A percentile compares a stretch with the other conserved stretches of the same genome.
These are phyloP conservation scores for Silene conica DNA, from an alignment of 148 eudicot species.

Conservation along the genomic window DNA sequence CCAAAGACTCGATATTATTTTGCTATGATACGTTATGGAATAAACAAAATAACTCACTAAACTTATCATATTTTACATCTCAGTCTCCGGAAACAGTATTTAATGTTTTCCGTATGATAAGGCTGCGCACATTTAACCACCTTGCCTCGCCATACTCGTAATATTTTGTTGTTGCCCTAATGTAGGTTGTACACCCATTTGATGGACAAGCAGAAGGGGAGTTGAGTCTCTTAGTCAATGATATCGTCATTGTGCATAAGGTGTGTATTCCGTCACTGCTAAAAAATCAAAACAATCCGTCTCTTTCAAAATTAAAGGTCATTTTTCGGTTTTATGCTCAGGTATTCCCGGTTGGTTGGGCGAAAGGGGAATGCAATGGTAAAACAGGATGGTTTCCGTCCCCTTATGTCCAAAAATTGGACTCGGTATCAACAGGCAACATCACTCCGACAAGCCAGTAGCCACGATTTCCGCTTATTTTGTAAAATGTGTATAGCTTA, in stretches of 20 bases:
- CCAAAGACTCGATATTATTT: too few species aligned
- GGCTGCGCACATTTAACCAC: too few species aligned
- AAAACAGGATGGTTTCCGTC: slow-evolving; percentile 81
- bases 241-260: slow-evolving; percentile 61
- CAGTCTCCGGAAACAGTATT: too few species aligned
- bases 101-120: too few species aligned
- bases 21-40: too few species aligned
- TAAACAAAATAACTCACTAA: too few species aligned
- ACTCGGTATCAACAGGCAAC: slow-evolving; percentile 24
- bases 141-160: too few species aligned
- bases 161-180: background rate
- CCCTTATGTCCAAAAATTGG: slow-evolving; percentile 53
- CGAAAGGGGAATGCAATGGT: slow-evolving; percentile 75
- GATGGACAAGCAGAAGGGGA: slow-evolving; percentile 79
- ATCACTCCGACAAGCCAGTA: slow-evolving; percentile 9
- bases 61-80: too few species aligned
- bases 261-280: slow-evolving; percentile 25
- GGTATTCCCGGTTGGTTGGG: slow-evolving; percentile 76
- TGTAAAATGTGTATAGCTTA: slow-evolving; percentile 13
- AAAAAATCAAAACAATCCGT: background rate
- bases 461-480: background rate
- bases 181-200: slow-evolving; percentile 66
- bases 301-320: background rate
- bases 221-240: slow-evolving; percentile 53
- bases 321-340: slow-evolving; percentile 18